A percentile compares a stretch with the other conserved stretches of the same genome.
Evolutionary conservation across 352 stramenopile species (phyloP).

Genomic region (Thalassiosira exigua): DNA sequence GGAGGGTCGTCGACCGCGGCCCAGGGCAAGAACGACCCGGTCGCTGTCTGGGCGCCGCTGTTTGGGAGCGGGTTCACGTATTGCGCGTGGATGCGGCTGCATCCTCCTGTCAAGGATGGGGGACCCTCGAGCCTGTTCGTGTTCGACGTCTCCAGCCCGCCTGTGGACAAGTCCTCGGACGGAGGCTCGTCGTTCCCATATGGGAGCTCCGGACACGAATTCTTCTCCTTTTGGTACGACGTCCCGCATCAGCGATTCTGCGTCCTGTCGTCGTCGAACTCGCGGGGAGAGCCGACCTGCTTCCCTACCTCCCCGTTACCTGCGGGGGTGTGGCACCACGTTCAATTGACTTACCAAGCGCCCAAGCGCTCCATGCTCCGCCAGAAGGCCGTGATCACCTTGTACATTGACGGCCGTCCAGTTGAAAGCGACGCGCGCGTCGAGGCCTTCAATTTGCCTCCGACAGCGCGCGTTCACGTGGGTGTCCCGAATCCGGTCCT

Average conservation of each 20-base stretch:
- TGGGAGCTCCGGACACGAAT: slow-evolving; percentile 63
- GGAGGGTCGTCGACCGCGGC: slow-evolving; percentile 5
- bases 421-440: slow-evolving; percentile 83
- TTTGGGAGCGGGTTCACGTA: slow-evolving; percentile 78
- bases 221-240: slow-evolving; percentile 84
- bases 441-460: slow-evolving; percentile 80
- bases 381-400: slow-evolving; percentile 77
- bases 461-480: slow-evolving; percentile 78
- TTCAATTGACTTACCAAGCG: slow-evolving; percentile 82
- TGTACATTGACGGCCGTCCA: slow-evolving; percentile 83
- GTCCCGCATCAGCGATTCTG: slow-evolving; percentile 76
- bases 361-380: slow-evolving; percentile 82
- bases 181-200: slow-evolving; percentile 35
- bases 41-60: slow-evolving; percentile 75
- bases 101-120: slow-evolving; percentile 64
- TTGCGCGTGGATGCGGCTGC: slow-evolving; percentile 78
- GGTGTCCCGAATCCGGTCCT: slow-evolving; percentile 81
- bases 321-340: slow-evolving; percentile 83
- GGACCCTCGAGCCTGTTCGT: slow-evolving; percentile 74
- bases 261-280: slow-evolving; percentile 77
- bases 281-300: slow-evolving; percentile 70
- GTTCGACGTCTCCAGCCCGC: slow-evolving; percentile 80
- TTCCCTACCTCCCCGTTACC: slow-evolving; percentile 80
- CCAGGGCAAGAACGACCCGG: slow-evolving; percentile 43
- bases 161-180: slow-evolving; percentile 54